Evolutionary conservation across 23 red algal genomes (phyloP).

Genomic region (Gracilariopsis chorda): DNA sequence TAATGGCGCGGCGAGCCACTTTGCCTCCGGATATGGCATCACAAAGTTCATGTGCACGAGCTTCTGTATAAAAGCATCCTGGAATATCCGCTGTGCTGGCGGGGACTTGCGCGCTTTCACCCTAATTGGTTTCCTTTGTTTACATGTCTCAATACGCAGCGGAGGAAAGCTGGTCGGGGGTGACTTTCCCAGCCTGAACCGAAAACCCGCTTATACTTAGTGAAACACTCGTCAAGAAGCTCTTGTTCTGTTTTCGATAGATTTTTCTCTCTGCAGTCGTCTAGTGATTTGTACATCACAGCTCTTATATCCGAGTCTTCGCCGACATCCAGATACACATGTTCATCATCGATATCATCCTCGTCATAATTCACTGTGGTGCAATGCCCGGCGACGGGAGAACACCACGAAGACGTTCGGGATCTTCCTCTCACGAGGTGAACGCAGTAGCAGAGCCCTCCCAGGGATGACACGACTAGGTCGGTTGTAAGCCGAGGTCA

Average conservation of each 20-base stretch:
- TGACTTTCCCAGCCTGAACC: neutral
- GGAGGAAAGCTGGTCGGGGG: neutral
- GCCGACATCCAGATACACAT: neutral
- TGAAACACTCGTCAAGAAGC: neutral
- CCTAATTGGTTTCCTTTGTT: neutral
- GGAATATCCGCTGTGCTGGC: neutral
- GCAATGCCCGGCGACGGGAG: no score
- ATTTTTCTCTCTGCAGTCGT: neutral
- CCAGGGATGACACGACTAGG: no score
- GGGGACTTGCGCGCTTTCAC: slow-evolving; percentile 31
- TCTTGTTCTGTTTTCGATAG: neutral
- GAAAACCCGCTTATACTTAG: neutral
- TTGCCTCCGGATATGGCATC: neutral
- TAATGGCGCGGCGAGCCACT: slow-evolving; percentile 8
- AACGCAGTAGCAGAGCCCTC: no score
- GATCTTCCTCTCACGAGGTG: no score
- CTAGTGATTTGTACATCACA: neutral
- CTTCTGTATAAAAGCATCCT: neutral
- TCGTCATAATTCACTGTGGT: neutral
- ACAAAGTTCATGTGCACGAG: slow-evolving; percentile 15
- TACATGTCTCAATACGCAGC: neutral
- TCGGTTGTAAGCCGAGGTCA: no score
- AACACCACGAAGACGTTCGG: no score
- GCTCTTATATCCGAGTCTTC: neutral
- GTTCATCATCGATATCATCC: neutral